Evolutionary conservation across 2,329 filamentous ascomycete species (phyloP).

Genomic region (Botrytis hyacinthi): DNA sequence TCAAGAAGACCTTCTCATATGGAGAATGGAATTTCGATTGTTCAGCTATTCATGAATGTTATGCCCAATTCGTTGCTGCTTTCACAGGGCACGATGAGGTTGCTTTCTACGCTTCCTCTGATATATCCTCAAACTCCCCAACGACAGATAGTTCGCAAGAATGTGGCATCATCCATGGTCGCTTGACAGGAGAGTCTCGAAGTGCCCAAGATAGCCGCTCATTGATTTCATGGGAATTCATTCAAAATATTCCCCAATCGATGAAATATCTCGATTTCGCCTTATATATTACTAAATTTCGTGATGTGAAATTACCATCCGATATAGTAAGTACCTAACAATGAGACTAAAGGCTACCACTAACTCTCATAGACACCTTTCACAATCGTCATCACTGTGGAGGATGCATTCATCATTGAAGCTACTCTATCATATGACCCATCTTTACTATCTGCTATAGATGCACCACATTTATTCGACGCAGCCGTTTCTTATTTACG

Average conservation of each 20-base stretch:
- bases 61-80: constrained; percentile 6
- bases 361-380: not conserved
- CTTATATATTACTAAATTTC: not conserved
- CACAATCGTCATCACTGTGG: not conserved
- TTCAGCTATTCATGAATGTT: not conserved
- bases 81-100: constrained; percentile 7
- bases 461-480: constrained; percentile 10
- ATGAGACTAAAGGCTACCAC: not conserved
- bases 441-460: not conserved
- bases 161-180: not conserved
- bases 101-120: not conserved
- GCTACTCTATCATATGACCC: not conserved
- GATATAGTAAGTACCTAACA: not conserved
- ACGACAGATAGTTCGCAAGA: not conserved
- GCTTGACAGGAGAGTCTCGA: not conserved
- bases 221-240: not conserved
- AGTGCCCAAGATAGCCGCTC: not conserved
- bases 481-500: not conserved
- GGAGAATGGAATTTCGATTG: not conserved
- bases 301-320: not conserved
- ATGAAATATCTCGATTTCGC: not conserved
- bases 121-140: not conserved
- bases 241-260: not conserved
- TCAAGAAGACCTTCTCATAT: not conserved
- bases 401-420: not conserved